Base-by-base conservation (phyloP, 352 stramenopile species). In the Pythium coloratum region DNA sequence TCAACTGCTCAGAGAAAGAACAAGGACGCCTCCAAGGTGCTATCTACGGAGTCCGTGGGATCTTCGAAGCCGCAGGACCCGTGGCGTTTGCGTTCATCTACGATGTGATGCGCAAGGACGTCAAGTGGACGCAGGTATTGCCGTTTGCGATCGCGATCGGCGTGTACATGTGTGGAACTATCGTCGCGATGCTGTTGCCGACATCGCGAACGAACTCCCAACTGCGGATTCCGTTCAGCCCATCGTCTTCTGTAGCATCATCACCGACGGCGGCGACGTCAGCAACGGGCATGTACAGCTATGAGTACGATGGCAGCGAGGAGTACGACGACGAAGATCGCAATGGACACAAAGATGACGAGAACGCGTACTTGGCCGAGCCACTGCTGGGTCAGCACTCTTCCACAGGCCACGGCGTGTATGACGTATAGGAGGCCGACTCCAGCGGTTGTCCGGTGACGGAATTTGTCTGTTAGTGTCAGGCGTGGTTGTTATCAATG, bases 1-100 rank as follows among this genome's bases (percentile, higher is more conserved):
- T 84, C 67, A 85, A 88, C 51, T 76, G 71, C 18, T 91, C 81
- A 9, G 81, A 89, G 42, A 72, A 82, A 70, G 83, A 94, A 44
- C 85, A 94, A 85, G 85, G 85, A 9, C 82, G 81, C 6, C 69
- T 94, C 0, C 85, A 94, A 64, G 83, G 85, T 3, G 81, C 82
- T 28, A 88, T 94, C 59, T 91, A 91, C 57, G 81, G 76, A 28
- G 82, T 75, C 12, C 77, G 85, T 4, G 85, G 78, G 3, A 71
- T 91, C 42, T 90, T 90, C 50, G 80, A 88, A 71, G 83, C 86
- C 3, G 64, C 70, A 0, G 86, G 80, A 3, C 83, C 86, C 0
- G 59, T 94, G 1, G 64, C 80, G 0, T 94, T 84, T 59, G 77
- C 80, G 5, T 76, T 64, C 24, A 62, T 94, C 42, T 94, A 92